Base-by-base conservation (phyloP, 495 filamentous ascomycete genomes). In the Penicillium lividum region DNA sequence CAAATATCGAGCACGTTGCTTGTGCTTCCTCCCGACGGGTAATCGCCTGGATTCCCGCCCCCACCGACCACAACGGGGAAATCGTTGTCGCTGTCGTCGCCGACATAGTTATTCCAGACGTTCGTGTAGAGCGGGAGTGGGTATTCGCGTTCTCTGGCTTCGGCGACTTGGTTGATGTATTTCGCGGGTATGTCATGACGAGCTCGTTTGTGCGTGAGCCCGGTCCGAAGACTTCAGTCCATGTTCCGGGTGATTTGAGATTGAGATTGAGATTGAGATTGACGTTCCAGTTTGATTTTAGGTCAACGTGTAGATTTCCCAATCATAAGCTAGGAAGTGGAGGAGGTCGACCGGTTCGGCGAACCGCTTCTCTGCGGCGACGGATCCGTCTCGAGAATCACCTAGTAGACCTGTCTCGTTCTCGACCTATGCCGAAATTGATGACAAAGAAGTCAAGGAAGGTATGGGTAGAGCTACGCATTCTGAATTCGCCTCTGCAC, bases 171-270 rank as follows among this genome's bases (percentile, higher is more conserved):
- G 28, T 78, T 65, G 34, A 80, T 49, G 54, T 80, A 83, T 7
- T 53, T 59, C 4, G 77, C 68, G 53, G 68, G 52, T 80, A 77
- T 0, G 79, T 77, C 79, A 82, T 83, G 70, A 82, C 82, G 2
- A 80, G 57, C 60, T 81, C 77, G 50, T 83, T 78, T 0, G 77
- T 74, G 22, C 70, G 62, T 45, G 59, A 46, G 11, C 70, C 63
- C 27, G 63, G 64, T 9, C 78, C 77, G 61, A 82, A 80, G 46
- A 73, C 68, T 10, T 71, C 53, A 44, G 68, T 66, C 77, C 74
- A 81, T 11, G 67, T 62, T 2, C 62, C 63, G 10, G 44, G 56
- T 13, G 57, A 40, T 44, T 62, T 61, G 64, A 70, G 74, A 29
- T 68, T 22, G 22, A 22, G 22, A 29, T 68, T 22, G 22, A 22